Evolutionary conservation across 179 eudicot genomes (phyloP), one percentile per base, ranked within the genome.

Genomic region (Corrigiola litoralis): DNA sequence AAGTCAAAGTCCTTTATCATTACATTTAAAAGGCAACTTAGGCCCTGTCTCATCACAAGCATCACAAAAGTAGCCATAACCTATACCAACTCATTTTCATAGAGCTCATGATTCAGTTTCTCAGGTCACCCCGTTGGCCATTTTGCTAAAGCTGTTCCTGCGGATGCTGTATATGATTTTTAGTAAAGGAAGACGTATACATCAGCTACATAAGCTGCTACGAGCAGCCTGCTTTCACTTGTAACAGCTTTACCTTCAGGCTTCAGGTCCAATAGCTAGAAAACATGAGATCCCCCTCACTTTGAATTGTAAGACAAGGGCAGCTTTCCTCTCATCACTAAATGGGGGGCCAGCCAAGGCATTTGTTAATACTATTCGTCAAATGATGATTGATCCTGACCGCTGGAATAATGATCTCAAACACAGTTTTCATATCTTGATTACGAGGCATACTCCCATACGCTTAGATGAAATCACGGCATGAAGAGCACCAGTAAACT

Each of bases 401-500:
- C 97, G 58, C 82, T 80, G 0, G 97, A 56, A 82, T 86, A 55
- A 90, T 74, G 18, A 90, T 69, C 67, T 90, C 92, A 47, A 90
- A 70, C 29, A 70, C 79, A 16, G 63, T 63, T 0, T 82, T 33
- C 68, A 79, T 40, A 62, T 78, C 68, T 88, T 88, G 29, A 88
- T 86, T 38, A 82, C 56, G 55, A 80, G 57, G 65, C 88, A 90
- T 1, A 75, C 79, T 81, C 82, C 80, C 9, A 81, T 53, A 17
- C 88, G 90, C 42, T 73, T 80, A 18, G 90, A 87, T 13, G 79
- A 90, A 88, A 2, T 84, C 88, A 23, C 94, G 96, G 67, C 97
- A 90, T 4, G 95, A 90, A 32, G 85, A 82, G 62, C 95, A 88
- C 94, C 97, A 88, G n/a, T 86, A 82, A 34, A 95, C 92, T n/a